Conservation (phyloP, 805 yeast species). For the Saccharomycopsis fodiens region DNA sequence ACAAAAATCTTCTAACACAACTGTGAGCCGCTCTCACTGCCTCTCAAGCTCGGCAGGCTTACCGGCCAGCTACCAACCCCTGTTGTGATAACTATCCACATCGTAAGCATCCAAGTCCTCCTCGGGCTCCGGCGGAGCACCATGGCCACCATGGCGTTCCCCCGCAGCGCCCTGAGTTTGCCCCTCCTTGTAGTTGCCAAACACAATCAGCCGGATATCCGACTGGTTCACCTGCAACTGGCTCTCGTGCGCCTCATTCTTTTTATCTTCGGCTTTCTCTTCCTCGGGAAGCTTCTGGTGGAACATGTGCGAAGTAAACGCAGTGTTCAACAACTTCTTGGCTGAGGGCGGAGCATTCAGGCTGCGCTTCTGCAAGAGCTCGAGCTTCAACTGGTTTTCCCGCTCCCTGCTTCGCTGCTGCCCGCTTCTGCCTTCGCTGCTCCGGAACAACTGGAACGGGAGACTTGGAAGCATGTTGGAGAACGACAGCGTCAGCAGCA, state of each 20-base stretch:
- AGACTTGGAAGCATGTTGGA: constrained; percentile 12
- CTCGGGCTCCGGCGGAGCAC: background rate
- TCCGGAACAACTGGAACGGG: constrained; percentile 12
- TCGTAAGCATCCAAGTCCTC: constrained; percentile 15
- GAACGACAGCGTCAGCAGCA: constrained; percentile 11
- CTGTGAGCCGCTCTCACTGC: background rate
- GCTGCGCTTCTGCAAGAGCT: constrained; percentile 7
- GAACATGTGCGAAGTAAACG: constrained; percentile 18
- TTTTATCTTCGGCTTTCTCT: background rate
- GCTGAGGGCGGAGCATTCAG: constrained; percentile 18
- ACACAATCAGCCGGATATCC: constrained; percentile 16
- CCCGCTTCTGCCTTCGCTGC: background rate
- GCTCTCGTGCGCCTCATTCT: background rate
- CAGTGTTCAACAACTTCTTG: constrained; percentile 16
- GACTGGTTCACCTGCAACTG: constrained; percentile 5
- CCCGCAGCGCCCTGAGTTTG: background rate
- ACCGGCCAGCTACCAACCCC: constrained; percentile 17
- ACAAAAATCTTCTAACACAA: too few relatives aligned
- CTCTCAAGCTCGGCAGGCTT: background rate
- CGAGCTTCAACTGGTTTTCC: constrained; percentile 5
- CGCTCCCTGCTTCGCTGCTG: background rate
- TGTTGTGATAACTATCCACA: constrained; percentile 19
- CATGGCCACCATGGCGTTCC: background rate
- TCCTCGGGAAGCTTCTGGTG: constrained; percentile 8
- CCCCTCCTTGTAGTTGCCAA: constrained; percentile 6